phyloP scores from a whole-genome alignment of 768 basidiomycete genomes.

The Gloeostereum incarnatum region DNA sequence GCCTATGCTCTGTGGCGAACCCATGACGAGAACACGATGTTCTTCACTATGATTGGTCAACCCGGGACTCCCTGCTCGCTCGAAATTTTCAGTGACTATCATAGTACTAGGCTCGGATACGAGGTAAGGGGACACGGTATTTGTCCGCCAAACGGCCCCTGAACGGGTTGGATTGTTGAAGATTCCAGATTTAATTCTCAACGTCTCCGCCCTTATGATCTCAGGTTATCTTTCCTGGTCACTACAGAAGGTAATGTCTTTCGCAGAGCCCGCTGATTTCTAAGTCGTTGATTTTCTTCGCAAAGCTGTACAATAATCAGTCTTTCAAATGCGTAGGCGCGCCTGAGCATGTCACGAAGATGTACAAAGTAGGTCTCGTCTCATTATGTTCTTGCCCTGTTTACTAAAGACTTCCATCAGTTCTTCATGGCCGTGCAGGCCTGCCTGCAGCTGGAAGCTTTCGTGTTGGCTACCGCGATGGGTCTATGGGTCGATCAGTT shows the following conservation, averaged over 20 bases:
- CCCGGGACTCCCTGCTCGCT: constrained; percentile 37
- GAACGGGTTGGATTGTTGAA: constrained; percentile 11
- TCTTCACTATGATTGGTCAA: constrained; percentile 25
- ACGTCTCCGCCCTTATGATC: constrained; percentile 29
- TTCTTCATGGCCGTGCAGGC: constrained; percentile 46
- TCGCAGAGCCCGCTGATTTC: not conserved
- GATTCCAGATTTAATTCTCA: constrained; percentile 41
- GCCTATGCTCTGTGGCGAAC: constrained; percentile 42
- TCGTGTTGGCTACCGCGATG: constrained; percentile 38
- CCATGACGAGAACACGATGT: constrained; percentile 18
- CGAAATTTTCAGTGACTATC: constrained; percentile 37
- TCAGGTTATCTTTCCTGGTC: constrained; percentile 33
- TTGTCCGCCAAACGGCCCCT: not conserved
- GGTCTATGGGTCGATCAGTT: constrained; percentile 51
- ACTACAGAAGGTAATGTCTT: constrained; percentile 26
- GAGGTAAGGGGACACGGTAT: constrained; percentile 23
- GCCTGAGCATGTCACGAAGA: constrained; percentile 34
- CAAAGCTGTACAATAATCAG: constrained; percentile 32
- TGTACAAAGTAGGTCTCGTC: constrained; percentile 32
- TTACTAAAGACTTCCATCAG: constrained; percentile 16
- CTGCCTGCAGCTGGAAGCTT: constrained; percentile 44
- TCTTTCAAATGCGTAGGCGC: constrained; percentile 47
- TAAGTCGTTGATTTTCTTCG: constrained; percentile 1
- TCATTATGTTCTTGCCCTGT: not conserved
- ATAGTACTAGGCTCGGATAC: constrained; percentile 25